Evolutionary conservation across 2,329 filamentous ascomycete genomes (phyloP).

Genomic region (Fusarium udum): DNA sequence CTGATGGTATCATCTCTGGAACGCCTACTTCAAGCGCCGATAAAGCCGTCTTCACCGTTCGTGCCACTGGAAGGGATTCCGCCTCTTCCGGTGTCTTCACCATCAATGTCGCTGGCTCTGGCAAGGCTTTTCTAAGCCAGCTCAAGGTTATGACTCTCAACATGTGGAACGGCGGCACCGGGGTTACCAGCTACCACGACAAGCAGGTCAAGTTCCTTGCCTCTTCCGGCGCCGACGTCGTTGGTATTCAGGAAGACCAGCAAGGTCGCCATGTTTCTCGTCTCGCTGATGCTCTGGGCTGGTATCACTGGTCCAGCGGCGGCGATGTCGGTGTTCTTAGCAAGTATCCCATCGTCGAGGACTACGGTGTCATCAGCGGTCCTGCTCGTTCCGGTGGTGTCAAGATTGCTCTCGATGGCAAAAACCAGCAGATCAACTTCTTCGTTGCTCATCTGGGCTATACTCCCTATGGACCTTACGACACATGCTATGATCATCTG

Average conservation of each 20-base stretch:
- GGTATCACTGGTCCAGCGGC: conserved; percentile 49
- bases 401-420: conserved; percentile 49
- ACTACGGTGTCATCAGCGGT: conserved; percentile 39
- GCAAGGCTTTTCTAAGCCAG: conserved; percentile 45
- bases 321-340: conserved; percentile 49
- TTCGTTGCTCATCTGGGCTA: conserved; percentile 51
- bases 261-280: conserved; percentile 44
- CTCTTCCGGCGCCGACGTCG: conserved; percentile 47
- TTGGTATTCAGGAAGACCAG: conserved; percentile 52
- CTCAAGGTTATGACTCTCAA: conserved; percentile 52
- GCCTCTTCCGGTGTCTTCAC: conserved; percentile 42
- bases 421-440: conserved; percentile 46
- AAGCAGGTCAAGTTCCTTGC: conserved; percentile 52
- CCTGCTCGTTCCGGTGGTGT: conserved; percentile 42
- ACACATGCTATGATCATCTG: conserved; percentile 53
- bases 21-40: conserved; percentile 40
- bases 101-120: conserved; percentile 46
- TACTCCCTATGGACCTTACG: conserved; percentile 55
- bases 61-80: conserved; percentile 43
- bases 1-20: conserved; percentile 50
- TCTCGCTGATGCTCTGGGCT: conserved; percentile 52
- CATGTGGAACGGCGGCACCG: conserved; percentile 52
- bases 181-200: conserved; percentile 49
- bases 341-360: conserved; percentile 51
- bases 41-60: conserved; percentile 40